These are phyloP conservation scores for Paecilomyces sp. DNA, from an alignment of 2,329 filamentous ascomycete species.

Conservation along the genomic window DNA sequence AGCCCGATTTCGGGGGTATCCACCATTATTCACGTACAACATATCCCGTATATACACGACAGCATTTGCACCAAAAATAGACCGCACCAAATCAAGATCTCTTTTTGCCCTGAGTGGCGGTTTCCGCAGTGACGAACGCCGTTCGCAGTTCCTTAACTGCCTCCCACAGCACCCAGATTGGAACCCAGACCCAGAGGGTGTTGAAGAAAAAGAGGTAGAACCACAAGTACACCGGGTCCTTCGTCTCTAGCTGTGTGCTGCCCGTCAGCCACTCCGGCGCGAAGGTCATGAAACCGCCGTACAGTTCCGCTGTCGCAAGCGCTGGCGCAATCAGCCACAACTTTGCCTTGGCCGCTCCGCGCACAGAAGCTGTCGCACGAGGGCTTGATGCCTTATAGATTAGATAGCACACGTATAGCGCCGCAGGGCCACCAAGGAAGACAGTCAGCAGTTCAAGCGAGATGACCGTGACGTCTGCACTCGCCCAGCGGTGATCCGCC, in stretches of 20 bases:
- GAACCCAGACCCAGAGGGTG: constrained; percentile 54
- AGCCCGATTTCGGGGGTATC: not conserved
- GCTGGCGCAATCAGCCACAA: constrained; percentile 52
- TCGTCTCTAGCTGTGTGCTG: constrained; percentile 49
- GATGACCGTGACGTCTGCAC: constrained; percentile 52
- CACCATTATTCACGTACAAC: not conserved
- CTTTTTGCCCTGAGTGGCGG: constrained; percentile 6
- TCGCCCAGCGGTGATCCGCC: constrained; percentile 55
- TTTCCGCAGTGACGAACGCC: constrained; percentile 27
- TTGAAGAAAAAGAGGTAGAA: constrained; percentile 61
- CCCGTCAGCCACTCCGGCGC: constrained; percentile 58
- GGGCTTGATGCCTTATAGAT: constrained; percentile 28
- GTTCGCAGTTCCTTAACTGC: constrained; percentile 38
- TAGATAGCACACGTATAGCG: constrained; percentile 50
- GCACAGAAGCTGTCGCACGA: constrained; percentile 8
- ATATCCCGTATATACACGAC: not conserved
- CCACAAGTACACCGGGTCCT: constrained; percentile 57
- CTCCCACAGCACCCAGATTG: constrained; percentile 51
- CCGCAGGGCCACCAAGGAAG: constrained; percentile 51
- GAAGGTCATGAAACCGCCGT: constrained; percentile 60
- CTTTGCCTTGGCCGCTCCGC: constrained; percentile 23
- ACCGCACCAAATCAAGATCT: not conserved
- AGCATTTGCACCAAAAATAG: not conserved
- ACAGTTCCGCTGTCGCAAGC: constrained; percentile 57
- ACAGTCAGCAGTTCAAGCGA: constrained; percentile 57